Evolutionary conservation across 1,139 yeast genomes (phyloP).

Genomic region (Yamadazyma kanchanaburiensis): DNA sequence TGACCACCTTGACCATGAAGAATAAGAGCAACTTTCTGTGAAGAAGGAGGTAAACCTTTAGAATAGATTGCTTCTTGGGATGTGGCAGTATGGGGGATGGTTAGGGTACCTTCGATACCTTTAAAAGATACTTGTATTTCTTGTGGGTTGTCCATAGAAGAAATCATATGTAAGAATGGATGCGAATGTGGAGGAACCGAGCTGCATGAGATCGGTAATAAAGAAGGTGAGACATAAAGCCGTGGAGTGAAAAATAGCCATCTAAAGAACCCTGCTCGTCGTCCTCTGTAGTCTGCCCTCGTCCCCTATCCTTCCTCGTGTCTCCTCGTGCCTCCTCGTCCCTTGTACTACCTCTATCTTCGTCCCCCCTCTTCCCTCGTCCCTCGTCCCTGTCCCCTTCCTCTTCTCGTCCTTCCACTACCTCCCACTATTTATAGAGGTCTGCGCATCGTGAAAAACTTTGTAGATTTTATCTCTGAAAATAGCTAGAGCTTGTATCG

Average conservation of each 20-base stretch:
- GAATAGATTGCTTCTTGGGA: conserved; percentile 18
- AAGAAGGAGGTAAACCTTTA: conserved; percentile 32
- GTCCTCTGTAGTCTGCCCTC: no score
- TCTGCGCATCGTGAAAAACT: conserved; percentile 1
- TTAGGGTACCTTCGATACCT: conserved; percentile 37
- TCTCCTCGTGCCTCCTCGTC: no score
- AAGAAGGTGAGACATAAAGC: no score
- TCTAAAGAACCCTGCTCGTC: no score
- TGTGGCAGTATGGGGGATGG: conserved; percentile 35
- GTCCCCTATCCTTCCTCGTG: no score
- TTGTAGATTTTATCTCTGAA: conserved; percentile 39
- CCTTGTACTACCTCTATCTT: no score
- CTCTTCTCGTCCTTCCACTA: no score
- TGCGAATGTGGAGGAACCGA: conserved; percentile 1
- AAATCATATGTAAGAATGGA: not conserved
- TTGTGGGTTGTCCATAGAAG: conserved; percentile 15
- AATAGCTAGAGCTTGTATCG: conserved; percentile 56
- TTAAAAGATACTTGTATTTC: conserved; percentile 35
- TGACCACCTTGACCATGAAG: conserved; percentile 86
- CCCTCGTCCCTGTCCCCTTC: no score
- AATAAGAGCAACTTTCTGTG: conserved; percentile 37
- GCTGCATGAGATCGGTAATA: no score
- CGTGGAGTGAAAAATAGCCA: no score
- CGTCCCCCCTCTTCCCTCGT: no score
- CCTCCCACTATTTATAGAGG: not conserved